Base-by-base conservation (phyloP, 148 eudicot genomes). In the Arctostaphylos glauca region DNA sequence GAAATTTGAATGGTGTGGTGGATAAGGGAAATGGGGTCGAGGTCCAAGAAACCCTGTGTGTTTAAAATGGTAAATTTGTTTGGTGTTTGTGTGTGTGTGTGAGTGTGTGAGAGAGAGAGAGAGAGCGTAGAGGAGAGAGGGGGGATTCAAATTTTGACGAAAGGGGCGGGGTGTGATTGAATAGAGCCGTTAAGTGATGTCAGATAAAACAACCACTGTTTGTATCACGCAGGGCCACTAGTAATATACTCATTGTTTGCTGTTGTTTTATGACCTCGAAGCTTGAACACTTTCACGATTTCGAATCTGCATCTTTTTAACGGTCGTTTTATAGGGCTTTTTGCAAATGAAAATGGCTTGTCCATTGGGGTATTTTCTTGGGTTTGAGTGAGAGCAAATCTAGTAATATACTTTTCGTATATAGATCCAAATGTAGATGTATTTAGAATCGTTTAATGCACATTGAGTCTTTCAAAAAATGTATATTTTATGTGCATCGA, bases 181-280 rank as follows among this genome's bases (percentile, higher is more conserved):
- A 86, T 68, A 76, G 86, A 86, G 90, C 90, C 90, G 90, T 88
- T 88, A 68, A 31, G 38, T 1, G 38, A 31, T 31, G 38, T 31
- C 10, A 0, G 70, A 38, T 64, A 64, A 8, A 64, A 9, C 41
- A 64, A 23, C 70, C 21, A 8, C 6, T 10, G 70, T 23, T 64
- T 64, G 21, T 23, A 4, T 64, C 25, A 64, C 70, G 70, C 70
- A 64, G 38, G 25, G 68, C 41, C 70, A 0, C 70, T 41, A 64
- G 10, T 23, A 64, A 3, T 64, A 23, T 64, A 64, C 9, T 64
- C 41, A 2, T 50, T 50, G 10, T 21, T 62, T 18, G 18, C 19
- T 12, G 9, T 62, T 62, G 21, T 21, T 23, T 64, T 21, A 6
- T 59, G 6, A 41, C 70, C 70, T 64, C 70, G 70, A 64, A 64